Evolutionary conservation across 2,329 filamentous ascomycete species (phyloP).

Genomic region (Remersonia thermophila): DNA sequence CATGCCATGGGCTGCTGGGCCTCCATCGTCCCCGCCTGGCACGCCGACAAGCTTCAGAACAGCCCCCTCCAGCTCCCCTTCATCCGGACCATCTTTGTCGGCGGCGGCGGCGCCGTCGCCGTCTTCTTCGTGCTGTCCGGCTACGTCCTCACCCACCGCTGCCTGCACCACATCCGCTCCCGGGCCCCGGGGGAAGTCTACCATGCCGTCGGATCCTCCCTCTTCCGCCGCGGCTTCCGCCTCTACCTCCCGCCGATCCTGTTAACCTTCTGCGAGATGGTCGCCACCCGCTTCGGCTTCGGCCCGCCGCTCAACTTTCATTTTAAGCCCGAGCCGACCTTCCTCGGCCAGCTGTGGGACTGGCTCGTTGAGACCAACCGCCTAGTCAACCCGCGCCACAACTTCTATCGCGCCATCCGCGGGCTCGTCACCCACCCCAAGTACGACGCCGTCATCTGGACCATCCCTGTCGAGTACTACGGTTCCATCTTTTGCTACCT

Average conservation of each 20-base stretch:
- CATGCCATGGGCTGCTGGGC: constrained; percentile 5
- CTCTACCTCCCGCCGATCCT: constrained; percentile 1
- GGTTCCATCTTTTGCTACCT: constrained; percentile 2
- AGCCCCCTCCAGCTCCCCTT: constrained; percentile 2
- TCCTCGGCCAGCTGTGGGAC: background rate
- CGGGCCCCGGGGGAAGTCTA: background rate
- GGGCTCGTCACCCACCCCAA: constrained; percentile 2
- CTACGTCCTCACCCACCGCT: constrained; percentile 2
- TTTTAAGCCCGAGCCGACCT: background rate
- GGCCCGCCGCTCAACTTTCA: constrained; percentile 2
- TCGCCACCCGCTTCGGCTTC: constrained; percentile 1
- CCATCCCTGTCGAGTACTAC: constrained; percentile 4
- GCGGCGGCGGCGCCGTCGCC: constrained; percentile 2
- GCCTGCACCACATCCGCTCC: constrained; percentile 1
- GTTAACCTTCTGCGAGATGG: constrained; percentile 4
- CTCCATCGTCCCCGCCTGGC: constrained; percentile 1
- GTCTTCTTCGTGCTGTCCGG: constrained; percentile 5
- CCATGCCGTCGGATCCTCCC: constrained; percentile 1
- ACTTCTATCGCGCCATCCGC: constrained; percentile 1
- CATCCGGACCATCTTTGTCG: constrained; percentile 2
- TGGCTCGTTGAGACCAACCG: constrained; percentile 2
- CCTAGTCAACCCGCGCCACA: constrained; percentile 2
- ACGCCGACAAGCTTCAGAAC: constrained; percentile 2
- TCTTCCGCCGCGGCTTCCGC: constrained; percentile 2
- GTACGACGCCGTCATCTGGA: constrained; percentile 5